Conservation (phyloP, 345 rosid species). For the Eucalyptus regnans region DNA sequence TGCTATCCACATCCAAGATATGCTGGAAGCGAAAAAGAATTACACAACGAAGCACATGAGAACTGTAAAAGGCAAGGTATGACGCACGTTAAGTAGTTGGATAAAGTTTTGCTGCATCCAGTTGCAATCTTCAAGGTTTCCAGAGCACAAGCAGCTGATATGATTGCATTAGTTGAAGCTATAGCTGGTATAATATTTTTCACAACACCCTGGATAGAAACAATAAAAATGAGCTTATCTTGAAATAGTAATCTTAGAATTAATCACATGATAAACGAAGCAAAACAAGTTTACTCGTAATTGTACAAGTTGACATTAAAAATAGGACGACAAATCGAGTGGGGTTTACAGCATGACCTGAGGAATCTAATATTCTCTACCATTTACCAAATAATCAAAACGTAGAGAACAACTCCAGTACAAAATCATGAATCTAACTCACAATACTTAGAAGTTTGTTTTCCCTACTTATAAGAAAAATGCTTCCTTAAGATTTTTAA, state of each 20-base stretch:
- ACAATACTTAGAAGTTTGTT: neutral
- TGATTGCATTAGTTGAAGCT: conserved; percentile 95
- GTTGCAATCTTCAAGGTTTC: conserved; percentile 95
- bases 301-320: neutral
- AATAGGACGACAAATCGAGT: neutral
- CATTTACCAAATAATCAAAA: neutral
- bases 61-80: neutral
- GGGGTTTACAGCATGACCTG: neutral
- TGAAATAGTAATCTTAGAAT: neutral
- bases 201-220: conserved; percentile 65
- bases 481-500: neutral
- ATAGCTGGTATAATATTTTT: conserved; percentile 97
- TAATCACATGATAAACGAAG: neutral
- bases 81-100: conserved; percentile 78
- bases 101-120: conserved; percentile 88
- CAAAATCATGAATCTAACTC: neutral
- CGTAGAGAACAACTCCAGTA: neutral
- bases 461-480: neutral
- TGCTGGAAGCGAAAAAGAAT: neutral
- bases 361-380: neutral
- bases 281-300: neutral
- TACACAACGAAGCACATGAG: neutral
- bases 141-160: conserved; percentile 88
- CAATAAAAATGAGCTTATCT: neutral
- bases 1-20: neutral